Conservation (phyloP, 2,329 filamentous ascomycete genomes). For the Calycina herbarum region DNA sequence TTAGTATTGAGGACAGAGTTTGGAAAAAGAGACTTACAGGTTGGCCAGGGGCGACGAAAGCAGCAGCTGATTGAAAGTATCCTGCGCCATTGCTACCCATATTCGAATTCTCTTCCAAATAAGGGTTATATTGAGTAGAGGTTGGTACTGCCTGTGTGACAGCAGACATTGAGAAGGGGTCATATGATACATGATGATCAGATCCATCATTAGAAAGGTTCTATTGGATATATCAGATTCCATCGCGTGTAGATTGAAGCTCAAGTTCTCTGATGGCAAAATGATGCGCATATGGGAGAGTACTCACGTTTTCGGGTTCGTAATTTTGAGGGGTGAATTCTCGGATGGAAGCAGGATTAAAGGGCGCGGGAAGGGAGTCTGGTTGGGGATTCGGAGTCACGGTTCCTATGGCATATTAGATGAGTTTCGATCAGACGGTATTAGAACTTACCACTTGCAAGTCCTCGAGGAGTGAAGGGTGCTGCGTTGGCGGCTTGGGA, state of each 20-base stretch:
- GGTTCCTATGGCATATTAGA: constrained; percentile 34
- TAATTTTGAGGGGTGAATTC: constrained; percentile 61
- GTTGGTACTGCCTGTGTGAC: constrained; percentile 52
- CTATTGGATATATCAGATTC: constrained; percentile 31
- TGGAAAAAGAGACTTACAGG: constrained; percentile 50
- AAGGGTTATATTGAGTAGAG: constrained; percentile 66
- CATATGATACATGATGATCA: constrained; percentile 53
- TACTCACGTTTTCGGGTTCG: constrained; percentile 41
- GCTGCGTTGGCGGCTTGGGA: constrained; percentile 88
- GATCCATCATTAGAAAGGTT: constrained; percentile 46
- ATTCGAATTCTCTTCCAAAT: constrained; percentile 68
- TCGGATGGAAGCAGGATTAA: constrained; percentile 57
- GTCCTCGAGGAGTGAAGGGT: constrained; percentile 74
- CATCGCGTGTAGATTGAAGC: background rate
- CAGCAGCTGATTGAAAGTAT: constrained; percentile 64
- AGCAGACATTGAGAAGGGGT: constrained; percentile 63
- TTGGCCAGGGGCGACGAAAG: constrained; percentile 54
- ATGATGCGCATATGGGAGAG: background rate
- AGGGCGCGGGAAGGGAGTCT: constrained; percentile 44
- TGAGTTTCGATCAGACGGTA: background rate
- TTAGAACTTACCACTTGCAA: constrained; percentile 36
- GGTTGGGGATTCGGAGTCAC: constrained; percentile 34
- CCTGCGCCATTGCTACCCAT: constrained; percentile 55
- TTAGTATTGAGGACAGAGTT: constrained; percentile 23
- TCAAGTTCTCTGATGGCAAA: background rate